Evolutionary conservation across 2,329 filamentous ascomycete species (phyloP), one percentile per base, ranked within the genome.

Genomic region (Ophiocordyceps camponoti-leonardi): DNA sequence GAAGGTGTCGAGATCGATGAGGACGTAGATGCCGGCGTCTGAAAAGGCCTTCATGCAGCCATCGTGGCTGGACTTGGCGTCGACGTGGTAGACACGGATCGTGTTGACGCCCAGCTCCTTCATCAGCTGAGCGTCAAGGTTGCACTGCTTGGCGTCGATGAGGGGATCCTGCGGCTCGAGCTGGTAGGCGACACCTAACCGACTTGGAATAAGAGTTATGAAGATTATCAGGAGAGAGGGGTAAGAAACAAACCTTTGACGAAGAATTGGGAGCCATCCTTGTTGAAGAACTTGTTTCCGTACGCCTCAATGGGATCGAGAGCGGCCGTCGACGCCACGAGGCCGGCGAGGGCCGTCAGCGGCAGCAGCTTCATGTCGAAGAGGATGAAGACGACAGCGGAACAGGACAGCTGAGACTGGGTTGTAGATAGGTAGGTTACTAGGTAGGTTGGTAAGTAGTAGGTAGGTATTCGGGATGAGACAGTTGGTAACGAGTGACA

Each of bases 1-100:
- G 56, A 83, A 83, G 6, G 80, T 84, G 56, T 87, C 88, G 49
- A 94, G 71, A 61, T 94, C 87, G 44, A 93, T 73, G 58, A 90
- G 80, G 45, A 86, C 64, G 59, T 94, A 93, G 59, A 94, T 90
- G 47, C 84, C 84, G 40, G 78, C 82, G 54, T 86, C 77, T 13
- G 76, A 78, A 58, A 94, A 85, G 1, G 79, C 80, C 45, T 70
- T 70, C 85, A 94, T 93, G 66, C 86, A 94, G 19, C 72, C 80
- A 47, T 75, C 70, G 61, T 94, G 88, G 58, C 90, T 68, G 30
- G 66, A 76, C 3, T 64, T 60, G 2, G 83, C 67, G 54, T 93
- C 81, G 49, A 94, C 85, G 57, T 94, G 86, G 63, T 94, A 94
- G 48, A 92, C 83, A 47, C 87, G 84, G 56, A 94, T 86, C 28